Evolutionary conservation across 129 eudicot species (phyloP).

Genomic region (Chrysanthemum lavandulifolium): DNA sequence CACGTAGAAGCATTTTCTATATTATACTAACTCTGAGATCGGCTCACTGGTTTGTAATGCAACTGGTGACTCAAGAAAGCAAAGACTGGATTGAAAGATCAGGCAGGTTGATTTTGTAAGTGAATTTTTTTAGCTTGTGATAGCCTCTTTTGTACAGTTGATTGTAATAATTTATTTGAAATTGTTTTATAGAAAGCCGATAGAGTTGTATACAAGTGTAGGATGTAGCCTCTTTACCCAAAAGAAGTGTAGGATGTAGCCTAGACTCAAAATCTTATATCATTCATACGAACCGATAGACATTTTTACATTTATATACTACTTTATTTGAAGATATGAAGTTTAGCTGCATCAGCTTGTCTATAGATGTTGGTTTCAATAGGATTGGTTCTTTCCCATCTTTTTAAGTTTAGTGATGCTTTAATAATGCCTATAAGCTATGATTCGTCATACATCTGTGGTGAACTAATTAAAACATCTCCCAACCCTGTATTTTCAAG

Average conservation of each 20-base stretch:
- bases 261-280: slow-evolving; percentile 13
- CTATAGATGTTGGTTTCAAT: too few species aligned
- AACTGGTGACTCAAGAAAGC: neutral
- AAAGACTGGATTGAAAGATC: neutral
- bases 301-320: slow-evolving; percentile 18
- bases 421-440: too few species aligned
- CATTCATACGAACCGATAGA: neutral
- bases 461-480: too few species aligned
- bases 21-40: neutral
- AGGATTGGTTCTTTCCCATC: too few species aligned
- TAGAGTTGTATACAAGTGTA: slow-evolving; percentile 34
- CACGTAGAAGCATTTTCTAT: neutral
- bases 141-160: slow-evolving; percentile 22
- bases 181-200: neutral
- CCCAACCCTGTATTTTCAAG: too few species aligned
- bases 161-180: slow-evolving; percentile 12
- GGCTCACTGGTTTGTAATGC: neutral
- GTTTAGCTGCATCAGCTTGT: neutral
- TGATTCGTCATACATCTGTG: too few species aligned
- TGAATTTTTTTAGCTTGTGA: slow-evolving; percentile 6
- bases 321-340: neutral
- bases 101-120: slow-evolving; percentile 17
- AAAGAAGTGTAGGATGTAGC: slow-evolving; percentile 28
- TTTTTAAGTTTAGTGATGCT: too few species aligned
- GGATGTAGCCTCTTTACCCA: slow-evolving; percentile 17